Percentiles rank a stretch among this genome's conserved stretches.
These are phyloP conservation scores for Aspergillus conjunctus DNA, from an alignment of 495 filamentous ascomycete genomes.

Conservation along the genomic window DNA sequence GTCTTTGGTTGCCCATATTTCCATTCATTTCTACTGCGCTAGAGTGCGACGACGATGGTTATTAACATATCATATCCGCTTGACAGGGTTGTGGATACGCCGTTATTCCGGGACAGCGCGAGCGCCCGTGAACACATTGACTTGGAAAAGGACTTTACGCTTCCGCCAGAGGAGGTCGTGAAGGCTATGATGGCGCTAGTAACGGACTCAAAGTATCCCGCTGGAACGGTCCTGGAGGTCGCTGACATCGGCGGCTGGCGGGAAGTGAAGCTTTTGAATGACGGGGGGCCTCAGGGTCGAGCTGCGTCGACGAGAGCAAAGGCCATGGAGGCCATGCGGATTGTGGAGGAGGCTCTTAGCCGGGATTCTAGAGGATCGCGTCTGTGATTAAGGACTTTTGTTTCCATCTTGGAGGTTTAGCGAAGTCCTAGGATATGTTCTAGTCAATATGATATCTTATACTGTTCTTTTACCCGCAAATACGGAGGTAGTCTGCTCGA, in stretches of 20 bases:
- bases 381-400: background rate
- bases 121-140: background rate
- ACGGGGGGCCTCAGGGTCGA: background rate
- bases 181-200: background rate
- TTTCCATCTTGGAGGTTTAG: background rate
- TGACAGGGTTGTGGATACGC: background rate
- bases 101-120: background rate
- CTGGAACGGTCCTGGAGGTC: background rate
- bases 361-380: background rate
- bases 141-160: background rate
- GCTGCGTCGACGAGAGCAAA: background rate
- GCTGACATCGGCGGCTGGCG: background rate
- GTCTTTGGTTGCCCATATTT: background rate
- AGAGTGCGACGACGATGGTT: background rate
- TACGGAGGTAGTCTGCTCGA: too few relatives aligned
- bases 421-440: background rate
- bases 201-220: background rate
- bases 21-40: background rate
- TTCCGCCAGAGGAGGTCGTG: background rate
- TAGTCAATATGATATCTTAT: background rate
- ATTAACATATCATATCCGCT: background rate
- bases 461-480: too few relatives aligned
- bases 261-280: background rate
- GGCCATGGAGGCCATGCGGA: background rate
- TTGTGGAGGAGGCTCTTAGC: background rate